Conservation (phyloP, 2,329 filamentous ascomycete species). For the Didymella pomorum region DNA sequence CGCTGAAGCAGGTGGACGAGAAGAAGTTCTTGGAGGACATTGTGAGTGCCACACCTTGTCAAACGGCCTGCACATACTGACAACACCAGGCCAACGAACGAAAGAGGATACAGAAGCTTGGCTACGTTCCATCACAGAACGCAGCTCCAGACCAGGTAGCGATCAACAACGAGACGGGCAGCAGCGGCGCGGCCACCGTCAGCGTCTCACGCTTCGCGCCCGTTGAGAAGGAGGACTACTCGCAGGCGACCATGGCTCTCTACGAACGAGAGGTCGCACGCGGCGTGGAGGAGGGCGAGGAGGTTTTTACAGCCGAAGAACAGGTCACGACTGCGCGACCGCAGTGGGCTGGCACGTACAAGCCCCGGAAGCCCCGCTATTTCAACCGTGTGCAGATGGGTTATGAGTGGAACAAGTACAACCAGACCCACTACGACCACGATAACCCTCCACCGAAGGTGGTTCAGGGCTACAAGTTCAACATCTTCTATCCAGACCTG, state of each 20-base stretch:
- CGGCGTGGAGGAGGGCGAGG: conserved; percentile 91
- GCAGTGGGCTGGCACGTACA: conserved; percentile 83
- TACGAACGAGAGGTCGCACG: conserved; percentile 93
- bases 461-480: conserved; percentile 99
- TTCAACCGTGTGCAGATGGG: conserved; percentile 99
- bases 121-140: conserved; percentile 70
- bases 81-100: conserved; percentile 61
- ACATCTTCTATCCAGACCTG: conserved; percentile 97
- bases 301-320: conserved; percentile 93
- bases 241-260: conserved; percentile 83
- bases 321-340: conserved; percentile 72
- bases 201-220: conserved; percentile 74
- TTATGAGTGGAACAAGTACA: conserved; percentile 99
- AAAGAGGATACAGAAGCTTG: conserved; percentile 68
- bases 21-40: conserved; percentile 65
- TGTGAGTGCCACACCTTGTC: conserved; percentile 47
- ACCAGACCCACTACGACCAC: conserved; percentile 98
- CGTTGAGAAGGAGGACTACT: conserved; percentile 78
- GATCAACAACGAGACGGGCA: conserved; percentile 41
- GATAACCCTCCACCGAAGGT: conserved; percentile 98
- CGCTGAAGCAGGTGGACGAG: conserved; percentile 65
- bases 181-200: conserved; percentile 56
- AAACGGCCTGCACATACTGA: conserved; percentile 4
- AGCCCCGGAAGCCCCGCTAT: conserved; percentile 90
- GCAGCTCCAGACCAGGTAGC: conserved; percentile 39